Conservation (phyloP, 208 protist species). For the Leishmania mexicana region DNA sequence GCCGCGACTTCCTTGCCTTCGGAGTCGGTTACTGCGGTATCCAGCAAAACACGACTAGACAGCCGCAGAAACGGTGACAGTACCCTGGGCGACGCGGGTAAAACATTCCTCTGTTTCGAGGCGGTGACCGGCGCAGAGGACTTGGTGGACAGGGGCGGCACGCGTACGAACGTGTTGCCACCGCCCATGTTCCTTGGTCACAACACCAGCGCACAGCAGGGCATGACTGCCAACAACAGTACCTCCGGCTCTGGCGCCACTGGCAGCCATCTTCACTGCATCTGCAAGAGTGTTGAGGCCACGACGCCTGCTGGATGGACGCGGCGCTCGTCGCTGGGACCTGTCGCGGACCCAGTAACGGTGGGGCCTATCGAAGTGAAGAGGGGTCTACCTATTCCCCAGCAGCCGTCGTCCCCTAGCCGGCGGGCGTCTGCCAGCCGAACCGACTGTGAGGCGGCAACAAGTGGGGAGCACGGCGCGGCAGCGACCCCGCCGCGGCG, state of each 20-base stretch:
- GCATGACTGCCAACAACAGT: background rate
- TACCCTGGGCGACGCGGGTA: background rate
- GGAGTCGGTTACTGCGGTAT: background rate
- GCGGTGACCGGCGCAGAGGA: background rate
- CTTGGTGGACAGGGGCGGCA: background rate
- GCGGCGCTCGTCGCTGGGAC: background rate
- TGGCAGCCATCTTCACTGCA: background rate
- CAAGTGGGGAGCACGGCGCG: background rate
- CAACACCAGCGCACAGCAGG: background rate
- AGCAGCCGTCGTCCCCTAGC: background rate
- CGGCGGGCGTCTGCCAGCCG: background rate
- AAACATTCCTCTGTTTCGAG: background rate
- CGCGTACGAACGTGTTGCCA: slow-evolving; percentile 11
- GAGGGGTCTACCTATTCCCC: background rate
- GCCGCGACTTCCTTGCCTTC: background rate
- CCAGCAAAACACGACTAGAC: background rate
- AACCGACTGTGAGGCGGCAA: background rate
- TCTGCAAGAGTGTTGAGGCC: background rate
- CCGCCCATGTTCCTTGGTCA: slow-evolving; percentile 29
- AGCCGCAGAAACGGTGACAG: background rate
- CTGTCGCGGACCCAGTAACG: slow-evolving; percentile 5
- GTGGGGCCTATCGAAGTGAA: slow-evolving; percentile 12
- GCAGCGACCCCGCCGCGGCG: slow-evolving; percentile 13
- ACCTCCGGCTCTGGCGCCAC: background rate
- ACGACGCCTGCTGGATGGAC: background rate